These are phyloP conservation scores for Breviolum minutum DNA, from an alignment of 73 alveolate genomes.

Conservation along the genomic window DNA sequence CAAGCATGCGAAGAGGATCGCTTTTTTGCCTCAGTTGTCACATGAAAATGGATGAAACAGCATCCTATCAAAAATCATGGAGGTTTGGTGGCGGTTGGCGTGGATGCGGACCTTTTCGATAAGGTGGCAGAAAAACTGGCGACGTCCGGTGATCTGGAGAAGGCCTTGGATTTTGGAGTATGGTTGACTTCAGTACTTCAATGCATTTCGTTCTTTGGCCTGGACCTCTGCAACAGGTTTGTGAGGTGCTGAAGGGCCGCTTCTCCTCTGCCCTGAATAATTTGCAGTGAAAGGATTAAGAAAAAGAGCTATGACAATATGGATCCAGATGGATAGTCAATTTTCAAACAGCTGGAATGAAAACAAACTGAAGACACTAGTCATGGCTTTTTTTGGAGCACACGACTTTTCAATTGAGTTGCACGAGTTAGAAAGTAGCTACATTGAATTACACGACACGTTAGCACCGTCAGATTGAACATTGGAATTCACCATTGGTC, in stretches of 20 bases:
- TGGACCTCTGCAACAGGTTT: background rate
- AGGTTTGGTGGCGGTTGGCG: constrained; percentile 92
- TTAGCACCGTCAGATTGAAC: too few relatives aligned
- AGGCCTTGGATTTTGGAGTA: background rate
- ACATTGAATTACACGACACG: too few relatives aligned
- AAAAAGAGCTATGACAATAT: background rate
- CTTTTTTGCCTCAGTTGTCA: background rate
- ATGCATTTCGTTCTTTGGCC: background rate
- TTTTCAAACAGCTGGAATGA: background rate
- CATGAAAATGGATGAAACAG: background rate
- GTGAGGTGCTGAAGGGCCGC: constrained; percentile 82
- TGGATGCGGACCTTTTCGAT: constrained; percentile 59
- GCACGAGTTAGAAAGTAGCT: too few relatives aligned
- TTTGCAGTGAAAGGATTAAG: background rate
- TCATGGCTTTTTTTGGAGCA: too few relatives aligned
- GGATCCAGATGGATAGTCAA: background rate
- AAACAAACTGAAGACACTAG: background rate
- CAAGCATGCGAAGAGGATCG: constrained; percentile 75
- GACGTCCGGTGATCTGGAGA: constrained; percentile 40
- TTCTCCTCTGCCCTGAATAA: constrained; percentile 57
- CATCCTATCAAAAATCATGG: background rate
- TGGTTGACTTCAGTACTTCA: background rate
- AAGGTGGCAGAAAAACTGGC: constrained; percentile 55
- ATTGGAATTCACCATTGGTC: constrained; percentile 1
- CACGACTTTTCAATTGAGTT: too few relatives aligned